A percentile compares a stretch with the other conserved stretches of the same genome.
Evolutionary conservation across 2,329 filamentous ascomycete genomes (phyloP).

Genomic region (Ilyonectria sp.): DNA sequence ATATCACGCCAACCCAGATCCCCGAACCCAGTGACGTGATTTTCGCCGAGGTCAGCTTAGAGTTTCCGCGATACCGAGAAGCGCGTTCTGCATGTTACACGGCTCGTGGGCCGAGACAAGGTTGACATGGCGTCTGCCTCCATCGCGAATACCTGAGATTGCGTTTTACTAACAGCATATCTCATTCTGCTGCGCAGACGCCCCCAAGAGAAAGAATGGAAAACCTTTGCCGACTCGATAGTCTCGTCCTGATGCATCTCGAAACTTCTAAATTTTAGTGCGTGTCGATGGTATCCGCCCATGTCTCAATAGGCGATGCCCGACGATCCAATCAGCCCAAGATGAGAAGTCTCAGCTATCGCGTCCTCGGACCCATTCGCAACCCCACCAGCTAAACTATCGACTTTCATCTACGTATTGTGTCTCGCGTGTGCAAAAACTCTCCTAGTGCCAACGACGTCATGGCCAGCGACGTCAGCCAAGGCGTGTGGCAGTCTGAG

Average conservation of each 20-base stretch:
- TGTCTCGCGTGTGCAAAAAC: neutral
- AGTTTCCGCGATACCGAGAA: neutral
- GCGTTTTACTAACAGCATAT: neutral
- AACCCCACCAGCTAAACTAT: slow-evolving; percentile 5
- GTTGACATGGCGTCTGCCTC: neutral
- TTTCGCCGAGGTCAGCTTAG: neutral
- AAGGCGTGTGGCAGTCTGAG: neutral
- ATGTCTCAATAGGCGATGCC: neutral
- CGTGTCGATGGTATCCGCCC: neutral
- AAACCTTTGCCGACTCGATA: neutral
- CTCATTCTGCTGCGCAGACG: neutral
- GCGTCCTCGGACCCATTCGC: neutral
- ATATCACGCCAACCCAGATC: neutral
- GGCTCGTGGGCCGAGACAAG: neutral
- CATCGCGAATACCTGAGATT: neutral
- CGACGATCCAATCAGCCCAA: neutral
- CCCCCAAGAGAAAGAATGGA: neutral
- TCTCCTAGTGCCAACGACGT: slow-evolving; percentile 9
- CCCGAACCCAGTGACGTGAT: neutral
- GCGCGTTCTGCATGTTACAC: neutral
- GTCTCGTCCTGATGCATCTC: neutral
- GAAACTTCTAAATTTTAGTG: neutral
- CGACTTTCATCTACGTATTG: neutral
- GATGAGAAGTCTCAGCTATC: neutral
- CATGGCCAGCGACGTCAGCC: slow-evolving; percentile 9